These are phyloP conservation scores for Ganoderma sinense DNA, from an alignment of 1,284 basidiomycete genomes.

Conservation along the genomic window DNA sequence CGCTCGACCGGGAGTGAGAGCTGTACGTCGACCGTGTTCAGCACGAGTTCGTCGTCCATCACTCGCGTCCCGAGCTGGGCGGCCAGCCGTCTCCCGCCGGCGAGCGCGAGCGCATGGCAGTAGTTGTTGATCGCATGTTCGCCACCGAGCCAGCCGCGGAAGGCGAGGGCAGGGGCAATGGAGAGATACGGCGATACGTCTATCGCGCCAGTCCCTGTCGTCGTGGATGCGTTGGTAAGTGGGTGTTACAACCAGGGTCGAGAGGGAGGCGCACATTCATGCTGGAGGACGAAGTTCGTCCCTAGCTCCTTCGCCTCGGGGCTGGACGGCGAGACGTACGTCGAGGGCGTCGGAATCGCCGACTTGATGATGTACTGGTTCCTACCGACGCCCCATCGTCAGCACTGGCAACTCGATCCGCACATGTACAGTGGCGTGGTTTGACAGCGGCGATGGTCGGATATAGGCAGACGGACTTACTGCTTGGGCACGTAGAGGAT, in stretches of 20 bases:
- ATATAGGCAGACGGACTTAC: slow-evolving; percentile 45
- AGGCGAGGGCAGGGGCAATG: slow-evolving; percentile 67
- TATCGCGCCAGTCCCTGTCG: neutral
- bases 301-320: slow-evolving; percentile 2
- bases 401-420: too few species aligned
- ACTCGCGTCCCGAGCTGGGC: slow-evolving; percentile 71
- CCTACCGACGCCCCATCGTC: slow-evolving; percentile 41
- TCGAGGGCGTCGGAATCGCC: slow-evolving; percentile 74
- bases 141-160: slow-evolving; percentile 84
- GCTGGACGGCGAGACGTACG: slow-evolving; percentile 53
- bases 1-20: neutral
- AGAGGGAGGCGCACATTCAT: slow-evolving; percentile 54
- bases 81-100: slow-evolving; percentile 73
- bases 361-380: slow-evolving; percentile 83
- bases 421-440: neutral
- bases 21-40: slow-evolving; percentile 78
- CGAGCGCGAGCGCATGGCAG: slow-evolving; percentile 75
- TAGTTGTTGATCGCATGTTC: slow-evolving; percentile 83
- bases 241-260: neutral
- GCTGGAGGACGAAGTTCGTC: slow-evolving; percentile 63
- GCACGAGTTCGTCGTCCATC: slow-evolving; percentile 63
- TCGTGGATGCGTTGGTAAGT: neutral
- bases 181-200: neutral
- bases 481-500: slow-evolving; percentile 81
- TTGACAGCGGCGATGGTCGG: too few species aligned